Conservation (phyloP, 1,284 basidiomycete species). For the Pseudomicrostroma phylloplanum region DNA sequence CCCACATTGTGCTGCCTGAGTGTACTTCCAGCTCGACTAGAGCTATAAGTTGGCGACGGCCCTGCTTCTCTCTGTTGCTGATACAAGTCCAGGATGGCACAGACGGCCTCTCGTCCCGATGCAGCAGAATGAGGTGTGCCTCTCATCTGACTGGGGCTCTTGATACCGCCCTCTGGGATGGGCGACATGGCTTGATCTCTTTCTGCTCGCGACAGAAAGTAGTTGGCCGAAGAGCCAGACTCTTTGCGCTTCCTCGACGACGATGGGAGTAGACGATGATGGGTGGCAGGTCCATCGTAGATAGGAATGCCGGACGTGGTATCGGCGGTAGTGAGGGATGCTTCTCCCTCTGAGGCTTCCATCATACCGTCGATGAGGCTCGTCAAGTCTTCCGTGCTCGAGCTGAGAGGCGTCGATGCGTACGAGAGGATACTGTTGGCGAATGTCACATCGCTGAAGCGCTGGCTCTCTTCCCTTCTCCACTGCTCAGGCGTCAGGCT, state of each 20-base stretch:
- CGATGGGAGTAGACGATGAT: background rate
- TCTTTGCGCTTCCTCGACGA: slow-evolving; percentile 1
- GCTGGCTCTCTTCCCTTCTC: background rate
- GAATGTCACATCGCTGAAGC: background rate
- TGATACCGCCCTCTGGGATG: background rate
- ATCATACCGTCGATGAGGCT: background rate
- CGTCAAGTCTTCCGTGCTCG: background rate
- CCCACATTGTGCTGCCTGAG: too few relatives aligned
- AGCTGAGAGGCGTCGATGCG: background rate
- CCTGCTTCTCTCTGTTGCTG: background rate
- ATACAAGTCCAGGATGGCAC: background rate
- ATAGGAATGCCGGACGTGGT: background rate
- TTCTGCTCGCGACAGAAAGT: too few relatives aligned
- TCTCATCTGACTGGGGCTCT: background rate
- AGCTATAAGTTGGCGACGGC: too few relatives aligned
- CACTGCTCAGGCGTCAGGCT: background rate
- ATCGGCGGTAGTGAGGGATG: background rate
- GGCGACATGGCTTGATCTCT: background rate
- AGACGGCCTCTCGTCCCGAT: background rate
- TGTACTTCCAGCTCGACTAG: too few relatives aligned
- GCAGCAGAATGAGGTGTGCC: background rate
- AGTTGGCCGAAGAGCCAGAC: background rate
- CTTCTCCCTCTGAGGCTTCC: background rate
- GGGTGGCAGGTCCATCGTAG: background rate
- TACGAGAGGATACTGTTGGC: background rate